Base-by-base conservation (phyloP, 306 rosid species). In the Sicyos edulis region DNA sequence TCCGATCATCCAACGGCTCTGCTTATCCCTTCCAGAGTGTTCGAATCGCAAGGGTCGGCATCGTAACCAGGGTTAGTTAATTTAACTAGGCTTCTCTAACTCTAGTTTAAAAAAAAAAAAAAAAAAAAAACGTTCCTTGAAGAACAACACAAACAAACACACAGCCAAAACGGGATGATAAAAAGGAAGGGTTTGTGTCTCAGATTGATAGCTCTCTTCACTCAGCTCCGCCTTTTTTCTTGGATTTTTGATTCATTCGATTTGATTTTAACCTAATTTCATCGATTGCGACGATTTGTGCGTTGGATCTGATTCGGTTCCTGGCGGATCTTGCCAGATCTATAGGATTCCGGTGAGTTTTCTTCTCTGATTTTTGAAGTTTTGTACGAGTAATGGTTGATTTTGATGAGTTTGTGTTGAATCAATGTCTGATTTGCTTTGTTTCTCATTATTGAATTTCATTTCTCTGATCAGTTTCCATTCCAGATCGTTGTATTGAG, bases 1-100 rank as follows among this genome's bases (percentile, higher is more conserved):
- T 73, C 47, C 45, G 69, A 1, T 45, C 29, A 55, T 22, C 92
- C 0, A 8, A 78, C 86, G 82, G 70, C 13, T 16, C 45, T 16
- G 20, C 63, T 73, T 16, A 0, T 68, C 68, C 10, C 15, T 90
- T 93, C 92, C 81, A 85, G 97, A 88, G 80, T 61, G 85, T 93
- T 93, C 96, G 75, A 71, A 77, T 22, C 71, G 2, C 20, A 58
- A 21, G 64, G 83, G 86, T 87, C 77, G 77, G 64, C 16, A 69
- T 32, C 29, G 1, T 86, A 89, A 89, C 96, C 85, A 19, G 20
- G 82, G 82, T 80, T 80, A 67, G 83, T 15, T 34, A 40, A 58
- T 40, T 34, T 81, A 87, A 84, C 91, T 85, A 8, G 2, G 49
- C 51, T 29, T 22, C 24, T 34, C 26, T 73, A 42, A 78, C 57